phyloP scores from a whole-genome alignment of 164 flowering plant species.

The Malania oleifera region DNA sequence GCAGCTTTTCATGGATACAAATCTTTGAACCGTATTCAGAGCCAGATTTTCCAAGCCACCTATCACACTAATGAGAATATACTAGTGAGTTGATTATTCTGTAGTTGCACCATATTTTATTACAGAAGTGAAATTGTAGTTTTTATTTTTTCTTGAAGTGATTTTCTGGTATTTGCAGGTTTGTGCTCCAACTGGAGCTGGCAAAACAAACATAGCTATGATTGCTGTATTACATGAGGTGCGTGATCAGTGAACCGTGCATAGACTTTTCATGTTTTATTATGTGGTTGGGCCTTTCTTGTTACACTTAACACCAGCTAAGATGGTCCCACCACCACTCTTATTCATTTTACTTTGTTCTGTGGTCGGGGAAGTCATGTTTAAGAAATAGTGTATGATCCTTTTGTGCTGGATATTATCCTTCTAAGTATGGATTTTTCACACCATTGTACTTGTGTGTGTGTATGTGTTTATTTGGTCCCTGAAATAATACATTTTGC shows the following conservation, averaged over 20 bases:
- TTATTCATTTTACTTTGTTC: not conserved
- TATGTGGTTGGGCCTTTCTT: not conserved
- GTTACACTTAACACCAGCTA: too few relatives aligned
- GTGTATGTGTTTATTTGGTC: not conserved
- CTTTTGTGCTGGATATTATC: not conserved
- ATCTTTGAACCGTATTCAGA: constrained; percentile 89
- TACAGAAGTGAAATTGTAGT: not conserved
- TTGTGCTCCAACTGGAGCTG: constrained; percentile 99
- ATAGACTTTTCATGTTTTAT: not conserved
- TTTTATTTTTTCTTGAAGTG: not conserved
- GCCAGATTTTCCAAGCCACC: constrained; percentile 80
- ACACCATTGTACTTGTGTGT: too few relatives aligned
- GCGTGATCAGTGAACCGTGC: not conserved
- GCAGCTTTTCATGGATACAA: constrained; percentile 96
- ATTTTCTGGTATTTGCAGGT: constrained; percentile 47
- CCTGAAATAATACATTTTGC: constrained; percentile 18
- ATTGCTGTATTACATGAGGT: constrained; percentile 93
- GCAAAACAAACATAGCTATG: constrained; percentile 98
- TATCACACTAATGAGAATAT: constrained; percentile 88
- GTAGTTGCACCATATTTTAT: not conserved
- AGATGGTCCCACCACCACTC: too few relatives aligned
- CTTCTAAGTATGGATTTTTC: too few relatives aligned
- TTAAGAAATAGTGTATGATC: not conserved
- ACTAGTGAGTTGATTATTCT: constrained; percentile 43
- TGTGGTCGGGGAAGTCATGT: too few relatives aligned